Base-by-base conservation (phyloP, 306 rosid species). In the Astragalus glycyphyllos region DNA sequence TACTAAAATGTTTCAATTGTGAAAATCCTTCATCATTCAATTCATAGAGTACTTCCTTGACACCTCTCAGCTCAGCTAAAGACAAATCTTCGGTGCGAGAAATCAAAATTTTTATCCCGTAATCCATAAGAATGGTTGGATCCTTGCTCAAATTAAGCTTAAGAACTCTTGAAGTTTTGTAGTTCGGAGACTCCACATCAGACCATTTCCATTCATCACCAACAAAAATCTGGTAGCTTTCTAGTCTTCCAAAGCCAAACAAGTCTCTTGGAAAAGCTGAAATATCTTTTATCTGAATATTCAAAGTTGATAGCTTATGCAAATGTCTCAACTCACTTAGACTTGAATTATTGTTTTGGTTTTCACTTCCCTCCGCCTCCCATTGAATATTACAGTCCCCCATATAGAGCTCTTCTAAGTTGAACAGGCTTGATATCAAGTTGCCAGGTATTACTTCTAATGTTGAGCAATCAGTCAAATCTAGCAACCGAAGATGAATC, bases 401-500 rank as follows among this genome's bases (percentile, higher is more conserved):
- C 61, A 78, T 78, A 31, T 73, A 57, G 11, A 82, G 80, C 49
- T 82, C 81, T 64, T 82, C 81, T 54, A 82, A 59, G 64, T 81
- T 41, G 9, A 68, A 74, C 11, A 82, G 56, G 7, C 58, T 70
- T 4, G 81, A 74, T 65, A 82, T 6, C 11, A 74, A 6, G 15
- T 65, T 65, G 46, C 48, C 1, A 57, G 83, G 75, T 29, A 82
- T 68, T 12, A 31, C 62, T 53, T 14, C 7, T 1, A 82, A 67
- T n/a, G 17, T 11, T 12, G 69, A 58, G 73, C 86, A 82, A 53
- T 74, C 69, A 0, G 68, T 65, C 78, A 82, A 74, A 65, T 82
- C 78, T 37, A 82, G 44, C 50, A 74, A 49, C 29, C 69, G n/a
- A 0, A 82, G 83, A 65, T 44, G 50, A 50, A 2, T 26, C 35